phyloP scores from a whole-genome alignment of 1,139 yeast genomes.

The Candida gigantensis region DNA sequence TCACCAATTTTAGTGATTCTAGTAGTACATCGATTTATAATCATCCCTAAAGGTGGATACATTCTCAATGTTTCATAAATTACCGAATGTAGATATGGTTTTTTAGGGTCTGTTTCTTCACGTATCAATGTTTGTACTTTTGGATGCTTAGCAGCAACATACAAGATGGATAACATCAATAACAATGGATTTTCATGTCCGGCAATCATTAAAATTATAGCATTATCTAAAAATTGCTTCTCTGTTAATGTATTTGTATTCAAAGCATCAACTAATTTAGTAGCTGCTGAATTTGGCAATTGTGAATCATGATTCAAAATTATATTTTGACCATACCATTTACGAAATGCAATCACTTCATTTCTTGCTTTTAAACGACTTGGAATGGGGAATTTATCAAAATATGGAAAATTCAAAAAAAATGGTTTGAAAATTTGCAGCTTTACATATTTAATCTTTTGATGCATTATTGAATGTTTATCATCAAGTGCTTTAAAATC shows the following conservation, averaged over 20 bases:
- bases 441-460: constrained; percentile 45
- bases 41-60: constrained; percentile 61
- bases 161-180: constrained; percentile 49
- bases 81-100: constrained; percentile 27
- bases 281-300: constrained; percentile 22
- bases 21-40: constrained; percentile 53
- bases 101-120: constrained; percentile 20
- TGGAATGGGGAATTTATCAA: constrained; percentile 54
- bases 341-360: constrained; percentile 46
- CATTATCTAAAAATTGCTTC: constrained; percentile 55
- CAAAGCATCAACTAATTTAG: constrained; percentile 38
- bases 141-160: constrained; percentile 44
- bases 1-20: constrained; percentile 38
- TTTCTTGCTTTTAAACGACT: constrained; percentile 45
- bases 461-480: constrained; percentile 35
- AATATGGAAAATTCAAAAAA: constrained; percentile 54
- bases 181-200: constrained; percentile 68
- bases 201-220: constrained; percentile 58
- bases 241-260: constrained; percentile 36
- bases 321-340: constrained; percentile 27
- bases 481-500: constrained; percentile 35
- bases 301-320: constrained; percentile 8
- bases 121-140: constrained; percentile 39
- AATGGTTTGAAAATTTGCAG: constrained; percentile 58
- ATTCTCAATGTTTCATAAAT: constrained; percentile 54